phyloP scores from a whole-genome alignment of 1,284 basidiomycete genomes.

The Porogramme epimiltina region DNA sequence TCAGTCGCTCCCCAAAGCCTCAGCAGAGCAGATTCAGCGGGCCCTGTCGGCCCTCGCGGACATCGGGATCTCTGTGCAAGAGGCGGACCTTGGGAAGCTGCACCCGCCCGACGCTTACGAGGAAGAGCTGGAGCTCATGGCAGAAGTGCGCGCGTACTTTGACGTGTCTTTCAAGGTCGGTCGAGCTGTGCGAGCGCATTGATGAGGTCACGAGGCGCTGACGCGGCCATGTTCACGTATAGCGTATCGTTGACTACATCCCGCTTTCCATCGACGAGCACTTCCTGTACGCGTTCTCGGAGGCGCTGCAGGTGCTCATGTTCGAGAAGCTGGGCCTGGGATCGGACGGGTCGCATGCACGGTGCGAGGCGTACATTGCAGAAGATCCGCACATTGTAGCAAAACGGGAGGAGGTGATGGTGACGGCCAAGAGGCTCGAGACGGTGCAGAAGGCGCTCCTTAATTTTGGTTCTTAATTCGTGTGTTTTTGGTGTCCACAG shows the following conservation, averaged over 20 bases:
- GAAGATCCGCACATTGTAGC: conserved; percentile 41
- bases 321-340: conserved; percentile 42
- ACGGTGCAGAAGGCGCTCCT: conserved; percentile 35
- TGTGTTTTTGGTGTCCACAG: neutral
- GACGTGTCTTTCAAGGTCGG: conserved; percentile 48
- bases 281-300: conserved; percentile 41
- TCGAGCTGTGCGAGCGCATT: neutral
- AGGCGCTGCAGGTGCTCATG: conserved; percentile 37
- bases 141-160: conserved; percentile 52
- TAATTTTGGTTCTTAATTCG: conserved; percentile 29
- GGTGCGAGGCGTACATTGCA: conserved; percentile 40
- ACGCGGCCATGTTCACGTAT: neutral
- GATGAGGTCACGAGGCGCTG: neutral
- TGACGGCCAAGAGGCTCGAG: conserved; percentile 31
- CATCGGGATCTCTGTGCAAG: conserved; percentile 33
- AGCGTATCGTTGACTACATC: conserved; percentile 51
- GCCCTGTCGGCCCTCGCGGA: conserved; percentile 1
- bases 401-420: conserved; percentile 37
- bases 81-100: conserved; percentile 42
- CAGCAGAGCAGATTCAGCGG: neutral
- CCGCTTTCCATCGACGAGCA: conserved; percentile 45
- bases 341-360: conserved; percentile 32
- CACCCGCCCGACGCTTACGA: conserved; percentile 42
- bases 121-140: conserved; percentile 48
- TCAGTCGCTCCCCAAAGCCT: too few relatives aligned